phyloP scores from a whole-genome alignment of 768 basidiomycete species.

The Pleurotus djamor region DNA sequence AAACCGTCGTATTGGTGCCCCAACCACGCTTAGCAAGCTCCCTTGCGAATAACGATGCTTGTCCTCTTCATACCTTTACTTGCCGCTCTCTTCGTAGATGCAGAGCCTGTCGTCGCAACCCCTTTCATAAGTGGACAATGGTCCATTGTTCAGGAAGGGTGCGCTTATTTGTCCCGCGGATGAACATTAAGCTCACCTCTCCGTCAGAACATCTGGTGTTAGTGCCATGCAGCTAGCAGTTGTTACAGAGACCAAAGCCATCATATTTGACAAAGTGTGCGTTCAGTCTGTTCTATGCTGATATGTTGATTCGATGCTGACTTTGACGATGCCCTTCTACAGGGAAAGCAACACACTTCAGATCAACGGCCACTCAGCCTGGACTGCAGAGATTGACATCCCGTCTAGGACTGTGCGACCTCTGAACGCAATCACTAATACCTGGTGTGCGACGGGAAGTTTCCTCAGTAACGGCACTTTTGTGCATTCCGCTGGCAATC shows the following conservation, averaged over 20 bases:
- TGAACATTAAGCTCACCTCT: background rate
- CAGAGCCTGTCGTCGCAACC: background rate
- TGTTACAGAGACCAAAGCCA: slow-evolving; percentile 17
- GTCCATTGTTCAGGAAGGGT: slow-evolving; percentile 11
- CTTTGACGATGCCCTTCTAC: no score
- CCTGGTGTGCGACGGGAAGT: slow-evolving; percentile 40
- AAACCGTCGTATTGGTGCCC: background rate
- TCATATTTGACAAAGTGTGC: slow-evolving; percentile 20
- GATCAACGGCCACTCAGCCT: slow-evolving; percentile 40
- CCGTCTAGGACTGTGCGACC: slow-evolving; percentile 33
- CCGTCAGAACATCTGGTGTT: slow-evolving; percentile 17
- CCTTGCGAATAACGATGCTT: background rate
- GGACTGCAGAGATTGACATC: slow-evolving; percentile 42
- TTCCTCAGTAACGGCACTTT: slow-evolving; percentile 40
- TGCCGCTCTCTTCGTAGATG: background rate
- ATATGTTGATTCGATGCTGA: background rate
- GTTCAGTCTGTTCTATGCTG: background rate
- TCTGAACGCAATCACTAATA: slow-evolving; percentile 29
- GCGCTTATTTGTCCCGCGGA: background rate
- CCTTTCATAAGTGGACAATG: slow-evolving; percentile 6
- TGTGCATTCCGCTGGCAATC: slow-evolving; percentile 19
- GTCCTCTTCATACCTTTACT: background rate
- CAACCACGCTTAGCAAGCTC: no score
- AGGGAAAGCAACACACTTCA: slow-evolving; percentile 32
- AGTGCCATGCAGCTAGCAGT: slow-evolving; percentile 20